These are phyloP conservation scores for Xylaria venustula DNA, from an alignment of 495 filamentous ascomycete species.

Conservation along the genomic window DNA sequence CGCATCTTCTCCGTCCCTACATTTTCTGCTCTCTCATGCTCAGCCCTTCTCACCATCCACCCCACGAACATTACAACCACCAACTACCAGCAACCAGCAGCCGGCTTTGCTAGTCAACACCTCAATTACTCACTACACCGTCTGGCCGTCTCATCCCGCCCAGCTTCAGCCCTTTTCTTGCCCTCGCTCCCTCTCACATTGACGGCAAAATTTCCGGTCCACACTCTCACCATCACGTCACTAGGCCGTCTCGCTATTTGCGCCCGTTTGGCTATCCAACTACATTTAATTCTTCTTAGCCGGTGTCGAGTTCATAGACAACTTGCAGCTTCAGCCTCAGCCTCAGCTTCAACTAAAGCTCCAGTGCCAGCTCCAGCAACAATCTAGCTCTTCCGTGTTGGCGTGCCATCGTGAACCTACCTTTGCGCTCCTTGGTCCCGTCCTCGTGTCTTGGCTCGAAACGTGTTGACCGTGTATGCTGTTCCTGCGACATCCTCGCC, in stretches of 20 bases:
- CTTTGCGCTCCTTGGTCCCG: background rate
- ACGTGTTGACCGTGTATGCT: conserved; percentile 4
- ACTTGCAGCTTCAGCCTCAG: no score
- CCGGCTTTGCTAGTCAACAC: conserved; percentile 14
- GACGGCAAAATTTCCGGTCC: background rate
- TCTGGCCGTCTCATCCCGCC: conserved; percentile 9
- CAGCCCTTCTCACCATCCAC: no score
- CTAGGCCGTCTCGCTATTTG: no score
- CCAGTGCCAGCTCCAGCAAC: background rate
- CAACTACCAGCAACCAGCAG: no score
- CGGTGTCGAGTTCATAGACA: no score
- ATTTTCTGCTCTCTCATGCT: conserved; percentile 15
- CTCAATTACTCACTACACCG: conserved; percentile 6
- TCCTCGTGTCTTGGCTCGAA: background rate
- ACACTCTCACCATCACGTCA: no score
- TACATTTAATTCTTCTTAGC: no score
- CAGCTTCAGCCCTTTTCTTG: background rate
- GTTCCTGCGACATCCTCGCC: background rate
- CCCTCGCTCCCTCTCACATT: background rate
- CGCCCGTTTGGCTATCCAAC: no score
- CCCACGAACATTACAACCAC: no score
- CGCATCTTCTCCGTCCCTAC: conserved; percentile 23
- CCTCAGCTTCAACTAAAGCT: background rate
- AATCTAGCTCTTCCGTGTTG: background rate
- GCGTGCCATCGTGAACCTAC: background rate